Percentiles rank a stretch among this genome's conserved stretches.
Conservation (phyloP, 495 filamentous ascomycete genomes). For the Astrothelium subdiscretum region DNA sequence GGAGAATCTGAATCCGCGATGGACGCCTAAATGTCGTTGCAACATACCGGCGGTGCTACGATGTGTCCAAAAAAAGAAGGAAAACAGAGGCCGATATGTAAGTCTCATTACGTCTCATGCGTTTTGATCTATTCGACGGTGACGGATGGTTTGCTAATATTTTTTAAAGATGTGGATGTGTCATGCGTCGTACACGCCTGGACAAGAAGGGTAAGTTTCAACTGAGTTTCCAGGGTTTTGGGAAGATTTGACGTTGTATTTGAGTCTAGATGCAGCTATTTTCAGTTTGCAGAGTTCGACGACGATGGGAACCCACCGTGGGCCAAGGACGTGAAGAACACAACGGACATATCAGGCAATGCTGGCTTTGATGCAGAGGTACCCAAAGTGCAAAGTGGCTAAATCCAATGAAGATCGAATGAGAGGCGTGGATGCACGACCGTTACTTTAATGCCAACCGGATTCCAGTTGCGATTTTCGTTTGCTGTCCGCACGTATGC, state of each 20-base stretch:
- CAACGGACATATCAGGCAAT: neutral
- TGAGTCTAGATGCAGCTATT: slow-evolving; percentile 56
- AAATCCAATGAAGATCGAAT: too few species aligned
- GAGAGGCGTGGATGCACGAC: too few species aligned
- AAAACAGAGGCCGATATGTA: slow-evolving; percentile 59
- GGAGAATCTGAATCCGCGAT: slow-evolving; percentile 57
- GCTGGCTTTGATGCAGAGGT: neutral
- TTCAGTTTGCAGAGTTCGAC: slow-evolving; percentile 84
- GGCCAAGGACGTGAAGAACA: slow-evolving; percentile 23
- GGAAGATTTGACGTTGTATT: too few species aligned
- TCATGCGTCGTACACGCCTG: slow-evolving; percentile 61
- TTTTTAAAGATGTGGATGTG: slow-evolving; percentile 74
- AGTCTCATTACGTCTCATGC: neutral
- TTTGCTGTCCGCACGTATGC: too few species aligned
- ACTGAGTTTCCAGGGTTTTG: too few species aligned
- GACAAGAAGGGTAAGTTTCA: slow-evolving; percentile 48
- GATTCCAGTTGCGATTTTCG: too few species aligned
- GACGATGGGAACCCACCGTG: slow-evolving; percentile 72
- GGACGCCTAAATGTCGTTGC: slow-evolving; percentile 57
- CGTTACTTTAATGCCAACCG: too few species aligned
- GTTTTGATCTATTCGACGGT: neutral
- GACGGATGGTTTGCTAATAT: neutral
- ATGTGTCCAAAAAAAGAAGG: slow-evolving; percentile 64
- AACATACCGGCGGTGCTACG: slow-evolving; percentile 59
- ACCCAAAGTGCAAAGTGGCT: neutral